phyloP scores from a whole-genome alignment of 306 rosid genomes.

The Acacia crassicarpa region DNA sequence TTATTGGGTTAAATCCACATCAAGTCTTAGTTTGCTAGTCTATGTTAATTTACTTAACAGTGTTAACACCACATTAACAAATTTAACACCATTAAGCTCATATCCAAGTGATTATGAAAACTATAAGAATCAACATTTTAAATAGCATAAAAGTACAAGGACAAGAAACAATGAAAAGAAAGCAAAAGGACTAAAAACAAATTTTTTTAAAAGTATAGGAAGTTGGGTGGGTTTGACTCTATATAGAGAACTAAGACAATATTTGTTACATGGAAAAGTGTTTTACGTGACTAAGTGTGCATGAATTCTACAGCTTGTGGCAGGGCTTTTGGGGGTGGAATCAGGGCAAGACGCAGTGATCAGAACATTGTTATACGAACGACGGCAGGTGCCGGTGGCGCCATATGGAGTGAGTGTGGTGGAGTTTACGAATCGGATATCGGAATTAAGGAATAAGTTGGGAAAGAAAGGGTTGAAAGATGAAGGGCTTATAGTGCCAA shows the following conservation, averaged over 20 bases:
- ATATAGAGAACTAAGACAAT: background rate
- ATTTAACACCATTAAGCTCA: no score
- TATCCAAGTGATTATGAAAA: no score
- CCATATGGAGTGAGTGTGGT: constrained; percentile 61
- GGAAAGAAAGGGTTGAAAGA: constrained; percentile 65
- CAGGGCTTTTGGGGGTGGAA: constrained; percentile 74
- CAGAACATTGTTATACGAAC: constrained; percentile 54
- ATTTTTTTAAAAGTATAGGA: no score
- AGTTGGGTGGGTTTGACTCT: no score
- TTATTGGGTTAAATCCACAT: no score
- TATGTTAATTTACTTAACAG: no score
- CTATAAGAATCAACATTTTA: no score
- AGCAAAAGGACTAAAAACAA: no score
- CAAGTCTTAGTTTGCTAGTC: no score
- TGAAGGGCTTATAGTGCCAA: constrained; percentile 67
- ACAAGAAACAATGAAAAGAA: no score
- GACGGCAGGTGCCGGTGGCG: background rate
- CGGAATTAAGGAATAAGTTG: constrained; percentile 53
- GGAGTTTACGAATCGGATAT: constrained; percentile 65
- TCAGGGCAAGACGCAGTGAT: constrained; percentile 86
- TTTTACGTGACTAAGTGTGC: background rate
- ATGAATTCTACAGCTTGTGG: constrained; percentile 51
- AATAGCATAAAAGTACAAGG: no score
- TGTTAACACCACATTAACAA: no score
- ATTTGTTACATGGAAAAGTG: background rate